Evolutionary conservation across 345 rosid species (phyloP).

Genomic region (Eucalyptus brandiana): DNA sequence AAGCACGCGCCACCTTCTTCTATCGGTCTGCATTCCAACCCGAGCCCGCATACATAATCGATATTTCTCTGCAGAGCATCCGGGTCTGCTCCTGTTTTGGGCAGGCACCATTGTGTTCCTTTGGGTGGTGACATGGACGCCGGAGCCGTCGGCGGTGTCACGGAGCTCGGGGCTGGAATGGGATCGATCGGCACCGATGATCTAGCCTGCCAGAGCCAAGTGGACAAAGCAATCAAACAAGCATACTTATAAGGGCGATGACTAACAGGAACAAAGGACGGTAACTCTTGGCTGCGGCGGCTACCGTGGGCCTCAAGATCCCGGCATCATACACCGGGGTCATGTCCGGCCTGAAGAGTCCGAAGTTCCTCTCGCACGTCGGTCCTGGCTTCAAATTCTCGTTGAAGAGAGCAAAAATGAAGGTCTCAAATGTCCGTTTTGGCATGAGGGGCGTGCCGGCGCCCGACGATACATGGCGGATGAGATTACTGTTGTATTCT

Average conservation of each 20-base stretch:
- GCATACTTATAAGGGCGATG: neutral
- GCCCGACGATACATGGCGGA: constrained; percentile 49
- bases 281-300: constrained; percentile 14
- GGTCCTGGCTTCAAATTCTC: constrained; percentile 82
- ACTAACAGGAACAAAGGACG: neutral
- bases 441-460: constrained; percentile 84
- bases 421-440: constrained; percentile 70
- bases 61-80: constrained; percentile 53
- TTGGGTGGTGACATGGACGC: constrained; percentile 1
- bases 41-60: constrained; percentile 57
- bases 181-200: constrained; percentile 26
- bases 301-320: constrained; percentile 65
- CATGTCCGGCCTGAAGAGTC: constrained; percentile 56
- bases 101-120: constrained; percentile 35
- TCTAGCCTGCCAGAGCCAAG: constrained; percentile 28
- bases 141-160: neutral
- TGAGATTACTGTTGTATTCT: constrained; percentile 48
- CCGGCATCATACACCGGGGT: constrained; percentile 63
- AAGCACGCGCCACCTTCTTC: constrained; percentile 37
- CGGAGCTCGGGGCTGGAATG: neutral
- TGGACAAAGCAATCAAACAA: neutral
- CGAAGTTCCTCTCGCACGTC: constrained; percentile 55
- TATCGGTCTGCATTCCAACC: constrained; percentile 45
- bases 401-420: constrained; percentile 80
- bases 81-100: constrained; percentile 31